phyloP scores from a whole-genome alignment of 2,329 filamentous ascomycete species.

The Alternaria alternata region DNA sequence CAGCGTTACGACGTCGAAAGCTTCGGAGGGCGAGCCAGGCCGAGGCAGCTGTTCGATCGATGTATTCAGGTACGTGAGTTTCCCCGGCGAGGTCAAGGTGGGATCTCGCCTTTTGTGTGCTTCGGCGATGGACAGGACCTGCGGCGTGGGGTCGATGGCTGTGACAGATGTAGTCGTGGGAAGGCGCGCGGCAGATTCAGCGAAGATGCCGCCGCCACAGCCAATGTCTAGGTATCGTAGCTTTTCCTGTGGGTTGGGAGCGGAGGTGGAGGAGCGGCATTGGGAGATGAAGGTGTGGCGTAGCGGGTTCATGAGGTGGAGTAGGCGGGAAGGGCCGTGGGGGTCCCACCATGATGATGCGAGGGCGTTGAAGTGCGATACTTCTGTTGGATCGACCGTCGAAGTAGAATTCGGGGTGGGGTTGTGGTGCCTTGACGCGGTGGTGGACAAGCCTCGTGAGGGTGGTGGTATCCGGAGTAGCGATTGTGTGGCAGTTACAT shows the following conservation, averaged over 20 bases:
- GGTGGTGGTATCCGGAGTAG: slow-evolving; percentile 4
- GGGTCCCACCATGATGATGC: slow-evolving; percentile 98
- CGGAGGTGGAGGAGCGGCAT: slow-evolving; percentile 63
- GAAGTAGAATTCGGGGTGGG: slow-evolving; percentile 30
- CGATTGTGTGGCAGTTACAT: not conserved
- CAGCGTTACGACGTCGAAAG: slow-evolving; percentile 81
- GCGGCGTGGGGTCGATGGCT: slow-evolving; percentile 79
- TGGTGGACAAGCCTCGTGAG: slow-evolving; percentile 27
- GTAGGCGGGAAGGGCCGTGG: slow-evolving; percentile 85
- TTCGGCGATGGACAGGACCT: slow-evolving; percentile 77
- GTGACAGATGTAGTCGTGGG: slow-evolving; percentile 70
- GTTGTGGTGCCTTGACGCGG: slow-evolving; percentile 24
- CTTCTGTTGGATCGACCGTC: slow-evolving; percentile 79
- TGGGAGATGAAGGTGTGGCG: slow-evolving; percentile 88
- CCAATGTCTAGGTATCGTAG: slow-evolving; percentile 88
- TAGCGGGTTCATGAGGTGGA: slow-evolving; percentile 98
- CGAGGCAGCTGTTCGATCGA: slow-evolving; percentile 74
- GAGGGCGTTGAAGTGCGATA: slow-evolving; percentile 93
- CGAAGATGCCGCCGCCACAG: slow-evolving; percentile 96
- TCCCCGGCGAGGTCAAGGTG: slow-evolving; percentile 62
- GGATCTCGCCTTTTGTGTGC: slow-evolving; percentile 80
- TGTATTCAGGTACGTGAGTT: slow-evolving; percentile 75
- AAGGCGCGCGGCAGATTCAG: slow-evolving; percentile 81
- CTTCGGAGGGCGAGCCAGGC: slow-evolving; percentile 46
- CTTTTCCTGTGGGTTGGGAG: slow-evolving; percentile 48